These are phyloP conservation scores for Solanum piurae DNA, from an alignment of 257 asterid genomes.

Conservation along the genomic window DNA sequence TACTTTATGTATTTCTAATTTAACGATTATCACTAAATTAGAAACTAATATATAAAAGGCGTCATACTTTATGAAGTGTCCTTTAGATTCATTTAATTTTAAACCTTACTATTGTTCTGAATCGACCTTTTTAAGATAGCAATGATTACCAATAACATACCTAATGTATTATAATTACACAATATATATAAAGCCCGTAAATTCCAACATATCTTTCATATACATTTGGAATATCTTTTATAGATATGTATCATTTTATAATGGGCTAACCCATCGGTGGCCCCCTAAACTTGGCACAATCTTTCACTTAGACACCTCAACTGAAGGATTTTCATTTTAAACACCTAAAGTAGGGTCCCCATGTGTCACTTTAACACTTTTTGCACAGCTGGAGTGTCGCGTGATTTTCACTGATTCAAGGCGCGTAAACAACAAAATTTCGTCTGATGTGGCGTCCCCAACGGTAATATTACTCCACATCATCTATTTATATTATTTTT, in stretches of 20 bases:
- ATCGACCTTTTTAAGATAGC: neutral
- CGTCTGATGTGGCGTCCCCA: too few relatives aligned
- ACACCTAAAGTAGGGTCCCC: too few relatives aligned
- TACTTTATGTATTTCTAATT: neutral
- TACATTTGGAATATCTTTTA: neutral
- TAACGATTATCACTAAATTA: neutral
- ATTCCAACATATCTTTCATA: neutral
- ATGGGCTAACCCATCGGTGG: too few relatives aligned
- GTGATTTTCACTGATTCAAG: too few relatives aligned
- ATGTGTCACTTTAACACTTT: too few relatives aligned
- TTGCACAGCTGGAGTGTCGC: too few relatives aligned
- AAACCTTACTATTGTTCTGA: neutral
- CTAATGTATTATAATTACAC: neutral
- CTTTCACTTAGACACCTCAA: too few relatives aligned
- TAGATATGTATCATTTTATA: neutral
- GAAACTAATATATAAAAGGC: neutral
- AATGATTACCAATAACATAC: neutral
- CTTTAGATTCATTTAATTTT: neutral
- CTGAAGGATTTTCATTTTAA: too few relatives aligned
- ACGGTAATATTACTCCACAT: too few relatives aligned
- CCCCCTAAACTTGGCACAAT: too few relatives aligned
- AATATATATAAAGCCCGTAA: neutral
- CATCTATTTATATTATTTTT: too few relatives aligned
- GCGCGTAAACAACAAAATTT: too few relatives aligned
- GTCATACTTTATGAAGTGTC: neutral